Conservation (phyloP, 768 basidiomycete genomes). For the Neoboletus magnificus region DNA sequence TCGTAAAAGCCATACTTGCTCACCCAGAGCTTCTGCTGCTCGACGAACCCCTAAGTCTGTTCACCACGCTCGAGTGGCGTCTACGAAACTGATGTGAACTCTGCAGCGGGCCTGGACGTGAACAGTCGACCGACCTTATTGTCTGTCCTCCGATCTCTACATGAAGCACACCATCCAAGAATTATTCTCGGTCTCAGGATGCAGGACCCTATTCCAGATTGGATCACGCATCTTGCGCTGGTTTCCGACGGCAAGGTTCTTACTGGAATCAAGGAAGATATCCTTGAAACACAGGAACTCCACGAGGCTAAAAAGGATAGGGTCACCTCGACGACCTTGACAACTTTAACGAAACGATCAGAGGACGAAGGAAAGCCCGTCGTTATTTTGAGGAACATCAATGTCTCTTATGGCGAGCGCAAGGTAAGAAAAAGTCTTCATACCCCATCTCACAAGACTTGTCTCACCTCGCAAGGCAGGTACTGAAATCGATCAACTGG, state of each 20-base stretch:
- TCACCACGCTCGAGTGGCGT: not conserved
- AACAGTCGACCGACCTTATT: slow-evolving; percentile 55
- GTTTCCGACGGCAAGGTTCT: slow-evolving; percentile 47
- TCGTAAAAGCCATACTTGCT: slow-evolving; percentile 69
- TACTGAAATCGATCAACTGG: slow-evolving; percentile 80
- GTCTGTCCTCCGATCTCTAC: slow-evolving; percentile 52
- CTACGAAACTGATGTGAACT: not conserved
- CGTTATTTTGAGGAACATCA: slow-evolving; percentile 62
- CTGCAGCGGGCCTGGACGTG: slow-evolving; percentile 75
- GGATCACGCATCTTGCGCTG: slow-evolving; percentile 65
- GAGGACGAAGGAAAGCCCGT: slow-evolving; percentile 37
- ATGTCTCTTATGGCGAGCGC: slow-evolving; percentile 65
- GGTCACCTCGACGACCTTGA: not conserved
- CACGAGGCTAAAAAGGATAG: slow-evolving; percentile 1
- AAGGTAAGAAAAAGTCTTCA: slow-evolving; percentile 38
- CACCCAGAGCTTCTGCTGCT: slow-evolving; percentile 74
- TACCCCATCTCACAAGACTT: not conserved
- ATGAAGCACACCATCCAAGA: slow-evolving; percentile 47
- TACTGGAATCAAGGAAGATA: slow-evolving; percentile 48
- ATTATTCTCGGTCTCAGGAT: slow-evolving; percentile 63
- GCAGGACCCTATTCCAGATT: slow-evolving; percentile 71
- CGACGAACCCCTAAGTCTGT: slow-evolving; percentile 88
- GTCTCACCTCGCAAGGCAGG: slow-evolving; percentile 37
- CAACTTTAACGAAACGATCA: not conserved
- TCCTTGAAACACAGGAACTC: slow-evolving; percentile 32